These are phyloP conservation scores for Pseudogymnoascus destructans DNA, from an alignment of 2,329 filamentous ascomycete genomes.

Conservation along the genomic window DNA sequence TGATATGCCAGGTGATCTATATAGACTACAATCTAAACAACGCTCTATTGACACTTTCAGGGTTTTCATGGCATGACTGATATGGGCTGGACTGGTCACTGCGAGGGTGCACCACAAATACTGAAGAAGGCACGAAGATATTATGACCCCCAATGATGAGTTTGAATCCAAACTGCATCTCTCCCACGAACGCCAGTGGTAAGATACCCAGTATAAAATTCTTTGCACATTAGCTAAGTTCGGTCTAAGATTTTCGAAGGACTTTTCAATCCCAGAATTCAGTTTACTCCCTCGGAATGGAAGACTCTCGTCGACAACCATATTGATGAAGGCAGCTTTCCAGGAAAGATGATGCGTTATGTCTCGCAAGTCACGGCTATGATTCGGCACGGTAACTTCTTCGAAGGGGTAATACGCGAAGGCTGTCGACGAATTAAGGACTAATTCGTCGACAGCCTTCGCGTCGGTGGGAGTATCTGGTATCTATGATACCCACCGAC, in stretches of 20 bases:
- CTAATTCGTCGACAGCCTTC: too few relatives aligned
- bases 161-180: slow-evolving; percentile 28
- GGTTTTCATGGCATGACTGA: background rate
- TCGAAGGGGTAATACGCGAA: background rate
- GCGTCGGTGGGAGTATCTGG: too few relatives aligned
- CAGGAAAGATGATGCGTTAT: slow-evolving; percentile 25
- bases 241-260: slow-evolving; percentile 25
- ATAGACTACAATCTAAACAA: too few relatives aligned
- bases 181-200: slow-evolving; percentile 29
- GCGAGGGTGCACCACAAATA: slow-evolving; percentile 20
- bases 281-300: slow-evolving; percentile 26
- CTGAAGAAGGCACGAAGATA: slow-evolving; percentile 26
- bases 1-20: slow-evolving; percentile 23
- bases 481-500: background rate
- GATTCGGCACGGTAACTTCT: slow-evolving; percentile 22
- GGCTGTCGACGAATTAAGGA: background rate
- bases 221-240: background rate
- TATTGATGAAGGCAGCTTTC: slow-evolving; percentile 20
- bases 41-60: background rate
- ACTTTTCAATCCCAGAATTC: slow-evolving; percentile 26
- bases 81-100: slow-evolving; percentile 12
- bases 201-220: slow-evolving; percentile 3
- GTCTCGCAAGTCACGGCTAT: slow-evolving; percentile 25
- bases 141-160: slow-evolving; percentile 23
- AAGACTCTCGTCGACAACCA: slow-evolving; percentile 24